Evolutionary conservation across 2,329 filamentous ascomycete genomes (phyloP).

Genomic region (Epichloe sibirici): DNA sequence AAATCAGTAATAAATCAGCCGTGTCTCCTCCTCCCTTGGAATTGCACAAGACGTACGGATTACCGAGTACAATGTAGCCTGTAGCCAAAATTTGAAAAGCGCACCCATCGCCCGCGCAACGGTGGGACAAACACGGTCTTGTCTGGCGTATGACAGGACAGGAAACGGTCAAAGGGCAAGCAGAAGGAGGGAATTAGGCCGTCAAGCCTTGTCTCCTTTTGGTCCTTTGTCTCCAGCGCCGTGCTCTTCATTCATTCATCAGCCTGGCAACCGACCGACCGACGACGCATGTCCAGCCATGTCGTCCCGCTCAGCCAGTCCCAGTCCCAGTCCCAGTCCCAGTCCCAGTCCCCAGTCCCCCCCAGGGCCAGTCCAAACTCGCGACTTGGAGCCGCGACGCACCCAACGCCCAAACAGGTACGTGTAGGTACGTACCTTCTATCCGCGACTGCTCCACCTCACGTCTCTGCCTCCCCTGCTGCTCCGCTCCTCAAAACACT

Average conservation of each 20-base stretch:
- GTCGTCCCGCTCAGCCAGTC: background rate
- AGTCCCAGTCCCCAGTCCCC: background rate
- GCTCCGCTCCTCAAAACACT: constrained; percentile 26
- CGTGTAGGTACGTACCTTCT: constrained; percentile 9
- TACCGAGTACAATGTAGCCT: background rate
- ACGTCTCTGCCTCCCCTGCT: constrained; percentile 18
- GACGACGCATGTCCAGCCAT: too few species aligned
- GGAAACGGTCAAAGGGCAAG: background rate
- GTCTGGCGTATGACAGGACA: constrained; percentile 2
- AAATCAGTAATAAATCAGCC: too few species aligned
- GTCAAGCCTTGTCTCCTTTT: background rate
- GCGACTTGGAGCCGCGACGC: constrained; percentile 7
- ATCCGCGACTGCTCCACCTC: constrained; percentile 10
- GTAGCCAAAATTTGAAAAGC: background rate
- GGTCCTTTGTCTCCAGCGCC: background rate
- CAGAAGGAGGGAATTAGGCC: background rate
- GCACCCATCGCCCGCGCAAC: constrained; percentile 5
- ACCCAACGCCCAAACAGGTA: background rate
- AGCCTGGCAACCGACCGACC: constrained; percentile 7
- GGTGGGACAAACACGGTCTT: constrained; percentile 7
- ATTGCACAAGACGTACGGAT: background rate
- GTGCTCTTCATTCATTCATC: too few species aligned
- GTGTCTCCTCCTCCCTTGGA: background rate
- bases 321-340: too few species aligned
- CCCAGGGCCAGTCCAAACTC: background rate